phyloP scores from a whole-genome alignment of 2,329 filamentous ascomycete genomes.

The Diplodia corticola region DNA sequence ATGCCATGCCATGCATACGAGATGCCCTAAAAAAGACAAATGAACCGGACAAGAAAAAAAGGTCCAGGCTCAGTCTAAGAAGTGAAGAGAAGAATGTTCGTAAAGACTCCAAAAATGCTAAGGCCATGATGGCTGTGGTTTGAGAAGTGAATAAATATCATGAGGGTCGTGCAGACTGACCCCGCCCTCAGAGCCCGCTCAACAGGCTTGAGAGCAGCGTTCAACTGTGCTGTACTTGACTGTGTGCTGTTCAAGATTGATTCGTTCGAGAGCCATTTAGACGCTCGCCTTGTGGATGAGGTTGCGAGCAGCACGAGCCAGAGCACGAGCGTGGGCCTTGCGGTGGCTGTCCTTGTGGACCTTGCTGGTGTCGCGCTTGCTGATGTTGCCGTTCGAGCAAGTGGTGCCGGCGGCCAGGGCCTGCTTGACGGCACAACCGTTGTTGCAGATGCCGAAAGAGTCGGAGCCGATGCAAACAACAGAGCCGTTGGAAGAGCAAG shows the following conservation, averaged over 20 bases:
- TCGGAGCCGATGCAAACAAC: constrained; percentile 47
- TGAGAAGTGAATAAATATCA: background rate
- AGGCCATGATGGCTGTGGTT: background rate
- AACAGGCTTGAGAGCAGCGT: background rate
- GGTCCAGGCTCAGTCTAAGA: background rate
- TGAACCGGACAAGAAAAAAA: background rate
- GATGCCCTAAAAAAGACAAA: background rate
- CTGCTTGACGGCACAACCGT: constrained; percentile 43
- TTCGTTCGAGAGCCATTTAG: background rate
- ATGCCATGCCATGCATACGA: constrained; percentile 8
- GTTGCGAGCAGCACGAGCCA: background rate
- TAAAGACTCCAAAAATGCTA: background rate
- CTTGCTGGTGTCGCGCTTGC: constrained; percentile 21
- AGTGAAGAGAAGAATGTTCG: background rate
- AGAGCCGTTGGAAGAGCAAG: constrained; percentile 44
- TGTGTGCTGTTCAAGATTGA: background rate
- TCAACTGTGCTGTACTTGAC: constrained; percentile 16
- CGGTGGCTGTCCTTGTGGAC: constrained; percentile 11
- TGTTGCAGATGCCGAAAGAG: constrained; percentile 49
- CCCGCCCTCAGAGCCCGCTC: background rate
- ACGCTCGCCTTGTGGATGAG: background rate
- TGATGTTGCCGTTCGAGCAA: constrained; percentile 41
- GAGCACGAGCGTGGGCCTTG: constrained; percentile 8
- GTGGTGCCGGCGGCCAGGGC: constrained; percentile 44
- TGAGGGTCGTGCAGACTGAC: constrained; percentile 12